phyloP scores from a whole-genome alignment of 2,329 filamentous ascomycete genomes.

The Trichoderma asperellum region DNA sequence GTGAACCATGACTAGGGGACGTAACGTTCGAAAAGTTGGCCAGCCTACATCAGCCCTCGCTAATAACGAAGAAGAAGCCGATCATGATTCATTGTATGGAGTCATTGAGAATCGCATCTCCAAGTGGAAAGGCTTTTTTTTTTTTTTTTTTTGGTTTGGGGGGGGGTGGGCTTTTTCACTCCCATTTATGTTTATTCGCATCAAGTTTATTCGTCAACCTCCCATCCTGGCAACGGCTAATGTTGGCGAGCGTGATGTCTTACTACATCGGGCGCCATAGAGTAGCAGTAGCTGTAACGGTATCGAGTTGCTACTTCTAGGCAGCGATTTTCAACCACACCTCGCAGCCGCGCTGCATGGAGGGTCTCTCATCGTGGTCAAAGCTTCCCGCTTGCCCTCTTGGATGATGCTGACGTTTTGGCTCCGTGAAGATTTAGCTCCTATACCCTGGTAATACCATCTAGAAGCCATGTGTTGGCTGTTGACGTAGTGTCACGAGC shows the following conservation, averaged over 20 bases:
- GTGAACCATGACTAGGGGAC: background rate
- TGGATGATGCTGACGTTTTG: conserved; percentile 3
- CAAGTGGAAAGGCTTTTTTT: background rate
- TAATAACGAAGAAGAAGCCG: background rate
- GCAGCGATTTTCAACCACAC: background rate
- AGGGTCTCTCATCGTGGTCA: background rate
- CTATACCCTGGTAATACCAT: background rate
- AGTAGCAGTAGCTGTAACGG: background rate
- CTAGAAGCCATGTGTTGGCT: background rate
- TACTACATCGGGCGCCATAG: background rate
- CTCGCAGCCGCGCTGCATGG: background rate
- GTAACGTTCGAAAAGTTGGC: background rate
- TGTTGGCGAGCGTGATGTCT: background rate
- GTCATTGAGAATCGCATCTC: background rate
- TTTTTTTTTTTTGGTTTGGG: too few species aligned
- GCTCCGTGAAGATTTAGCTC: background rate
- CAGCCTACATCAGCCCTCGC: background rate
- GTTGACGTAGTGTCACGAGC: conserved; percentile 2
- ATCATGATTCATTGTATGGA: background rate
- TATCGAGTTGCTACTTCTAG: background rate
- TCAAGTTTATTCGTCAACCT: too few species aligned
- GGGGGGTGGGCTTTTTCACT: background rate
- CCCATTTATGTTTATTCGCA: background rate
- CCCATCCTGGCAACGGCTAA: background rate
- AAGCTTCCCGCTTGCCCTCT: background rate